These are phyloP conservation scores for Rhinocladiella similis DNA, from an alignment of 2,329 filamentous ascomycete genomes.

Conservation along the genomic window DNA sequence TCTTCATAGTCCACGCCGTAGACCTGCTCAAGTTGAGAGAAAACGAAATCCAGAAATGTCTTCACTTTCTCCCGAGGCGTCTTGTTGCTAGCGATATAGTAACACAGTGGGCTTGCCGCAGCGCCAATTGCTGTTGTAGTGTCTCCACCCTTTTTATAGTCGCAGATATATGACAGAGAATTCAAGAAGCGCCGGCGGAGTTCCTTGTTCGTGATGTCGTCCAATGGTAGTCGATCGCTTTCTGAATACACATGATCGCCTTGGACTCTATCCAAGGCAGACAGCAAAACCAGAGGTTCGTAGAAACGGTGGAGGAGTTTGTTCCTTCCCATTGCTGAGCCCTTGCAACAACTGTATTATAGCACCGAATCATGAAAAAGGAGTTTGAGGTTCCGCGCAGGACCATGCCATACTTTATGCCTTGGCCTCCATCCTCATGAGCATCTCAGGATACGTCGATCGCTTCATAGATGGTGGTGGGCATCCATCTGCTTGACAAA, in stretches of 20 bases:
- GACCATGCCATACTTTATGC: no score
- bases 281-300: conserved; percentile 40
- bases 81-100: not conserved
- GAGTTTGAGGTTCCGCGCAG: no score
- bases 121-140: conserved; percentile 47
- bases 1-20: not conserved
- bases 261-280: conserved; percentile 34
- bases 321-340: not conserved
- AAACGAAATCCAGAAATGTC: not conserved
- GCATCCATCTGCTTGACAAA: no score
- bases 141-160: conserved; percentile 47
- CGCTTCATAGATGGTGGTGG: no score
- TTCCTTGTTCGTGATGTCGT: conserved; percentile 4
- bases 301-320: conserved; percentile 36
- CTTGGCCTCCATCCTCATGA: no score
- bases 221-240: conserved; percentile 2
- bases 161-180: conserved; percentile 48
- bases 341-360: no score
- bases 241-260: conserved; percentile 28
- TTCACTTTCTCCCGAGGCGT: not conserved
- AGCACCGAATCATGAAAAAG: no score
- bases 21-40: not conserved
- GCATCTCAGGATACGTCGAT: no score
- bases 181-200: conserved; percentile 35
- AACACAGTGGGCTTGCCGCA: conserved; percentile 4